Conservation (phyloP, 2,329 filamentous ascomycete species). For the Ophiostoma sp. region DNA sequence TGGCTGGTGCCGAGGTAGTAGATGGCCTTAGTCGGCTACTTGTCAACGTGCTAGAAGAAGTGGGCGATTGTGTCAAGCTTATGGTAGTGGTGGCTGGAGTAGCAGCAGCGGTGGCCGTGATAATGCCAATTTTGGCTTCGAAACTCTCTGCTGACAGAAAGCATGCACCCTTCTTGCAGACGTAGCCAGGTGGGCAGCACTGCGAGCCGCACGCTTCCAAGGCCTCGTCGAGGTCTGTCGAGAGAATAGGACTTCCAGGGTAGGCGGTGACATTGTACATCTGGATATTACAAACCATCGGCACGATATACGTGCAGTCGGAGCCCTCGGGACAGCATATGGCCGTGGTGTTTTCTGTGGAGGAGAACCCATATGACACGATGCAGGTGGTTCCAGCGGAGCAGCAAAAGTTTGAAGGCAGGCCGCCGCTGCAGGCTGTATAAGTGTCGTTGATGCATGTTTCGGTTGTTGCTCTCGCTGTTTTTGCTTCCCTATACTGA, state of each 20-base stretch:
- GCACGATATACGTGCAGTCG: slow-evolving; percentile 22
- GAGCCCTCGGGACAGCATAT: slow-evolving; percentile 26
- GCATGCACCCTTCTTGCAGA: background rate
- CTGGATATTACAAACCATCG: slow-evolving; percentile 26
- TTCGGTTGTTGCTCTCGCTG: background rate
- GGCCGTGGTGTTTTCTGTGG: slow-evolving; percentile 24
- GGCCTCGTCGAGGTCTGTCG: slow-evolving; percentile 20
- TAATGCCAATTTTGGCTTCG: background rate
- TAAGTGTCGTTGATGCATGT: slow-evolving; percentile 21
- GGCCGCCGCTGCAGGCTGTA: slow-evolving; percentile 23
- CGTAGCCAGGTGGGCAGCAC: slow-evolving; percentile 28
- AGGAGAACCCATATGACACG: background rate
- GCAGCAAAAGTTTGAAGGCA: slow-evolving; percentile 28
- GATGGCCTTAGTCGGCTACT: background rate
- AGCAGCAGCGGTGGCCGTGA: background rate
- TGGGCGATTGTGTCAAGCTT: background rate
- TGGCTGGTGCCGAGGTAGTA: background rate
- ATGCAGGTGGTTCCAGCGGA: slow-evolving; percentile 19
- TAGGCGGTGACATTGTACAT: slow-evolving; percentile 24
- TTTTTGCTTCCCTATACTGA: background rate
- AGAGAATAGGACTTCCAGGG: slow-evolving; percentile 23
- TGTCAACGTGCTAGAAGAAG: background rate
- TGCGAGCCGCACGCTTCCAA: slow-evolving; percentile 22
- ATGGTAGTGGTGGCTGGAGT: background rate
- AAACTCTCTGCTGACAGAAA: background rate